These are phyloP conservation scores for Chrysosporium keratinophilum DNA, from an alignment of 2,329 filamentous ascomycete genomes.

Conservation along the genomic window DNA sequence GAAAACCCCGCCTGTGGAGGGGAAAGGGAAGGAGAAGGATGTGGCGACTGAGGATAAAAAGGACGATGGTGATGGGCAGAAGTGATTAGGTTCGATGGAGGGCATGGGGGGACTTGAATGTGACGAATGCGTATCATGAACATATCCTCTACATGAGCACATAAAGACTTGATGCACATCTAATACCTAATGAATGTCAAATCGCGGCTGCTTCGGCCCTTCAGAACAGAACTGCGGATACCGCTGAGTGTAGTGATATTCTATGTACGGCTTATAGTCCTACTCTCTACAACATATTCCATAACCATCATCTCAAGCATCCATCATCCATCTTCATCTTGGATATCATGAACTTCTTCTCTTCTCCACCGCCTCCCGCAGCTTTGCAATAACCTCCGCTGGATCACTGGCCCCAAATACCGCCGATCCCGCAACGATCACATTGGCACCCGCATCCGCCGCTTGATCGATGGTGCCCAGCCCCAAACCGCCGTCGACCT, in stretches of 20 bases:
- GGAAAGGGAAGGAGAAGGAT: not conserved
- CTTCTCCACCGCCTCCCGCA: slow-evolving; percentile 69
- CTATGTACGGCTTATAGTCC: too few relatives aligned
- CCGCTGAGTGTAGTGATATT: too few relatives aligned
- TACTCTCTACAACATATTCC: too few relatives aligned
- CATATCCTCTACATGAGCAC: not conserved
- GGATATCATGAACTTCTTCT: slow-evolving; percentile 29
- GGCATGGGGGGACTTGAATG: not conserved
- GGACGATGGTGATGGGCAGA: not conserved
- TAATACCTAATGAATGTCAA: not conserved
- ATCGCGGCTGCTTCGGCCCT: too few relatives aligned
- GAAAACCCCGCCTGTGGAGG: not conserved
- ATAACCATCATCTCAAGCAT: too few relatives aligned
- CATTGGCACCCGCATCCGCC: slow-evolving; percentile 90
- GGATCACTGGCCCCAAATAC: slow-evolving; percentile 91
- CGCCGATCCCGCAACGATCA: slow-evolving; percentile 92
- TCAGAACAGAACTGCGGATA: too few relatives aligned
- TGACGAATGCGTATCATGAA: not conserved
- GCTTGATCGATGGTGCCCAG: slow-evolving; percentile 85
- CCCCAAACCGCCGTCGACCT: slow-evolving; percentile 88
- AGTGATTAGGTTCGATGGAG: not conserved
- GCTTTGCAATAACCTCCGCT: slow-evolving; percentile 68
- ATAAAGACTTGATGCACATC: not conserved
- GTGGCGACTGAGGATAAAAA: not conserved
- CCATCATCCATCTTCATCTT: not conserved